These are phyloP conservation scores for Coccomyxa sp. DNA, from an alignment of 139 green algal species.

Conservation along the genomic window DNA sequence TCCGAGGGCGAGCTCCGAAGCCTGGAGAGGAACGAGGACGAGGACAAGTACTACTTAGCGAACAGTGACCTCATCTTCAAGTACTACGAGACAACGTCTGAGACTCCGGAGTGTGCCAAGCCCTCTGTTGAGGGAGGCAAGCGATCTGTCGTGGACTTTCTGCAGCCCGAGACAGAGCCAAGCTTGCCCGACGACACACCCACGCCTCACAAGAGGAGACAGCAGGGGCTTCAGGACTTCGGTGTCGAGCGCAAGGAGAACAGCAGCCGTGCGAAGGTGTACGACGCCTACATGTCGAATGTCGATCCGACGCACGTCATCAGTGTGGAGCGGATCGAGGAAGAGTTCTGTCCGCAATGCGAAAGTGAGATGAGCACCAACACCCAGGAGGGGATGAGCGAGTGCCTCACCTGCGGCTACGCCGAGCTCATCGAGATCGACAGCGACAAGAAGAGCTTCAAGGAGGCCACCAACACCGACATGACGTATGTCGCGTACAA, in stretches of 20 bases:
- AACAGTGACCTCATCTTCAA: neutral
- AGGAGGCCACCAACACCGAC: neutral
- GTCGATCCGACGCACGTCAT: neutral
- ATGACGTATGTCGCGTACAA: conserved; percentile 1
- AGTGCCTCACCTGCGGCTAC: neutral
- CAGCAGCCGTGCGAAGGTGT: neutral
- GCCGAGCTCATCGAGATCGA: neutral
- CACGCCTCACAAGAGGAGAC: neutral
- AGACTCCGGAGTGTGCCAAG: neutral
- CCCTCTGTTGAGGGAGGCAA: neutral
- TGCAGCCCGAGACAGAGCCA: neutral
- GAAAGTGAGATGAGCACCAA: neutral
- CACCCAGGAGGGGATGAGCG: neutral
- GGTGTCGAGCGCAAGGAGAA: neutral
- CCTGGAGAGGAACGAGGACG: neutral
- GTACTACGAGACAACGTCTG: neutral
- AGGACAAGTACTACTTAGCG: neutral
- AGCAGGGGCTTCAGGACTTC: neutral
- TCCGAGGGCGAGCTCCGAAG: neutral
- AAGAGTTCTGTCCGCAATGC: neutral
- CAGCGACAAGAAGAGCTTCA: neutral
- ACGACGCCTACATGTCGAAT: neutral
- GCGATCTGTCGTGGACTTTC: neutral
- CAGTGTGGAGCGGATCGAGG: neutral
- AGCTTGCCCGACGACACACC: neutral